Evolutionary conservation across 2,329 filamentous ascomycete genomes (phyloP), one percentile per base, ranked within the genome.

Genomic region (Fusarium nelsonii): DNA sequence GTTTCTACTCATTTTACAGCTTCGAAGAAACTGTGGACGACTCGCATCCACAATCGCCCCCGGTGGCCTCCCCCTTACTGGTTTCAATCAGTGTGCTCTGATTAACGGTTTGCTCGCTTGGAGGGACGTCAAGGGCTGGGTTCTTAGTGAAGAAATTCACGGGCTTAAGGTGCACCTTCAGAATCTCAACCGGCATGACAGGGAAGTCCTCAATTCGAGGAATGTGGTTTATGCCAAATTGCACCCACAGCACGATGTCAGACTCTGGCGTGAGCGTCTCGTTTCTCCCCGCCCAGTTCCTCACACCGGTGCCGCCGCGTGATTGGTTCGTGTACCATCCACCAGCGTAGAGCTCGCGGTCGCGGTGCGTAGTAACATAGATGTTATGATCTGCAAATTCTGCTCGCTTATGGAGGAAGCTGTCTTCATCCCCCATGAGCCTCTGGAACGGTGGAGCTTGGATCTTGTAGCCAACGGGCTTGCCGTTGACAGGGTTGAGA

Each of bases 261-360:
- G 59, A 70, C 3, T 90, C 91, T 79, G 97, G 90, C 46, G 91
- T 91, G 71, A 97, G 79, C 63, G 76, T 74, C 32, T 75, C 74
- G 49, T 78, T 79, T 39, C 73, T 43, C 37, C 70, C 62, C 28
- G 66, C 57, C 84, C 84, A 4, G 80, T 82, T 15, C 68, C 74
- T 61, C 81, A 84, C 39, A 3, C 65, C 69, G 16, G 55, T 54
- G 0, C 57, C 69, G 5, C 69, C 74, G 4, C 74, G 76, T 62
- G 83, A 84, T 76, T 85, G 84, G 61, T 85, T 85, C 1, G 84
- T 85, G 51, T 81, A 86, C 73, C 84, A 82, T 10, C 84, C 84
- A 5, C 83, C 84, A 0, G 83, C 84, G 76, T 81, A 86, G 8
- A 85, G 72, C 74, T 86, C 84, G 32, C 79, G 81, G 63, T 86